These are phyloP conservation scores for Starmerella etchellsii DNA, from an alignment of 805 yeast genomes.

Conservation along the genomic window DNA sequence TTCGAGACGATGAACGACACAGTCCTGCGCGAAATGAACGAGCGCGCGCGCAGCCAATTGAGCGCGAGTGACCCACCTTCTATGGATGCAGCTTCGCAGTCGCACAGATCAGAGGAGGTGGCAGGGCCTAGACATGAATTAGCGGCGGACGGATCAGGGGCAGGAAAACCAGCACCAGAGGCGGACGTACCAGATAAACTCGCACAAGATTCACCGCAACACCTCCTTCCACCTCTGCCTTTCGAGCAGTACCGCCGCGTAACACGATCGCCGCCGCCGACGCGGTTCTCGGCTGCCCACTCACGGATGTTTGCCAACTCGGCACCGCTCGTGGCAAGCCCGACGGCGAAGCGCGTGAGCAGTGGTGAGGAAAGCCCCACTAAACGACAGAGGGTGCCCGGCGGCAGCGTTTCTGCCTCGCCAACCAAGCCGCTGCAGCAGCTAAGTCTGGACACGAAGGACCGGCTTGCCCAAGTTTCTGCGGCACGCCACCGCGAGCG, in stretches of 20 bases:
- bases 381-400: slow-evolving; percentile 13
- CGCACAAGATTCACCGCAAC: too few species aligned
- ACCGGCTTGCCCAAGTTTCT: slow-evolving; percentile 6
- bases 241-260: slow-evolving; percentile 1
- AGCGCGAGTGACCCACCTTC: too few species aligned
- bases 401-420: slow-evolving; percentile 3
- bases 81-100: too few species aligned
- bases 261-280: slow-evolving; percentile 10
- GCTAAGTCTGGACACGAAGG: slow-evolving; percentile 5
- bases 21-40: slow-evolving; percentile 27
- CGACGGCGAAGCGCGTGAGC: slow-evolving; percentile 5
- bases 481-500: slow-evolving; percentile 7
- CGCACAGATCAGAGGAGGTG: too few species aligned
- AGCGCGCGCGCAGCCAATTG: slow-evolving; percentile 21
- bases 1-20: slow-evolving; percentile 27
- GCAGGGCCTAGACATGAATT: too few species aligned
- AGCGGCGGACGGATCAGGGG: too few species aligned
- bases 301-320: slow-evolving; percentile 21
- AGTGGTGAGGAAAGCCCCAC: slow-evolving; percentile 11
- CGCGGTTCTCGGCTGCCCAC: slow-evolving; percentile 22
- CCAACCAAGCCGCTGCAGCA: slow-evolving; percentile 4
- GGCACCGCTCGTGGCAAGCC: slow-evolving; percentile 17
- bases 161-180: too few species aligned
- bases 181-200: too few species aligned
- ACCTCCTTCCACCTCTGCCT: too few species aligned